phyloP scores from a whole-genome alignment of 768 basidiomycete species.

The Tylopilus plumbeoviolaceoides region DNA sequence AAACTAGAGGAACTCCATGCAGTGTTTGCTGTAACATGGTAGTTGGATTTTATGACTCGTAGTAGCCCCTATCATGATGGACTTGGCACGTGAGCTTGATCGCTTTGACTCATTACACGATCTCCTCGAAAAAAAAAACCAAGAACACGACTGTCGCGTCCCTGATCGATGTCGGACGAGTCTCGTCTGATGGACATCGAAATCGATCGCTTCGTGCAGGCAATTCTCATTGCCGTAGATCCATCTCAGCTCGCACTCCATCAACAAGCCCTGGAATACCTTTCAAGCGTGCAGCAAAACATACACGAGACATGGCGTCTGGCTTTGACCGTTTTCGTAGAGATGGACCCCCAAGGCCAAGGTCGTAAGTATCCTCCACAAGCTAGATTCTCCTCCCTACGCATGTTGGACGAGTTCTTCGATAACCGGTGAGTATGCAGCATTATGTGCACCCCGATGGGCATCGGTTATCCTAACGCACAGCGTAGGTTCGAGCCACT shows the following conservation, averaged over 20 bases:
- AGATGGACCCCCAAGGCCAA: slow-evolving; percentile 52
- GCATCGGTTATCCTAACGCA: slow-evolving; percentile 5
- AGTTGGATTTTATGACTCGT: slow-evolving; percentile 37
- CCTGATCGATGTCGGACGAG: slow-evolving; percentile 17
- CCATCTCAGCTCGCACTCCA: slow-evolving; percentile 67
- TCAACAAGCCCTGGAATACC: slow-evolving; percentile 82
- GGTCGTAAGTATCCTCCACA: slow-evolving; percentile 62
- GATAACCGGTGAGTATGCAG: slow-evolving; percentile 65
- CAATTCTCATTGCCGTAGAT: slow-evolving; percentile 86
- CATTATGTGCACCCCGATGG: background rate
- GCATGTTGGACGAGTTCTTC: slow-evolving; percentile 77
- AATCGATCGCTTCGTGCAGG: slow-evolving; percentile 74
- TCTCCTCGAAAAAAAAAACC: too few relatives aligned
- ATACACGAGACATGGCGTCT: slow-evolving; percentile 76
- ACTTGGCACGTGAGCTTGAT: slow-evolving; percentile 22
- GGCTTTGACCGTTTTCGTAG: slow-evolving; percentile 70
- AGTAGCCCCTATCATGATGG: slow-evolving; percentile 16
- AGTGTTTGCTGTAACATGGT: slow-evolving; percentile 40
- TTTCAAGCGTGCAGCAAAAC: slow-evolving; percentile 74
- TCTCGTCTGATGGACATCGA: slow-evolving; percentile 61
- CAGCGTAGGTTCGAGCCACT: slow-evolving; percentile 55
- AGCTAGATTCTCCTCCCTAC: slow-evolving; percentile 75
- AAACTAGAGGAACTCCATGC: slow-evolving; percentile 9
- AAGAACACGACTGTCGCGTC: background rate
- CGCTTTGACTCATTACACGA: too few relatives aligned